phyloP scores from a whole-genome alignment of 2,329 filamentous ascomycete genomes.

The Colletotrichum sidae region DNA sequence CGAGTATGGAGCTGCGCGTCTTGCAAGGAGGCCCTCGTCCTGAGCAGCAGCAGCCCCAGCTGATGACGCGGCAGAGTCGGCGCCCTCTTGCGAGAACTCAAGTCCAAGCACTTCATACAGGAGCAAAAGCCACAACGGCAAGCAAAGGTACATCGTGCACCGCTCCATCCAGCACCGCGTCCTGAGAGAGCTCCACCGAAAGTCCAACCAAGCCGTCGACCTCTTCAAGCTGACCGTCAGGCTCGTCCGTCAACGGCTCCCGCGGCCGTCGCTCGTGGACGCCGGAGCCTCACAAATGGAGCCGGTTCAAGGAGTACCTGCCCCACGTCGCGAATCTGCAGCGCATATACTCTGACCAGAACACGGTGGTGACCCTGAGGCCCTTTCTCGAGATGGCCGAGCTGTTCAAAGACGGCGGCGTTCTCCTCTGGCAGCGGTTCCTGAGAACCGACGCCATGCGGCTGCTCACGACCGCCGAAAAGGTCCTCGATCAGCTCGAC shows the following conservation, averaged over 20 bases:
- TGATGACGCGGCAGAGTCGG: conserved; percentile 9
- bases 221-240: conserved; percentile 36
- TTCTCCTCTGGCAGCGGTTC: conserved; percentile 38
- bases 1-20: too few relatives aligned
- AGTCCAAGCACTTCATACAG: conserved; percentile 26
- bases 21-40: too few relatives aligned
- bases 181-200: conserved; percentile 35
- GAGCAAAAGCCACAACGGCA: conserved; percentile 31
- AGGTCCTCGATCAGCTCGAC: conserved; percentile 36
- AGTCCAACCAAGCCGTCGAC: conserved; percentile 31
- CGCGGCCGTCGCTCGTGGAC: conserved; percentile 33
- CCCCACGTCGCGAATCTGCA: conserved; percentile 38
- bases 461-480: conserved; percentile 36
- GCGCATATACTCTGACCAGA: conserved; percentile 30
- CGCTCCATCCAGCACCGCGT: conserved; percentile 34
- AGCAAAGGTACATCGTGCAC: conserved; percentile 35
- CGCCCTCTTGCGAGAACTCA: conserved; percentile 17
- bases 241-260: conserved; percentile 34
- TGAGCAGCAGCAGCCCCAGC: too few relatives aligned
- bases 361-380: conserved; percentile 7
- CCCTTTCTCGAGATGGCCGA: conserved; percentile 37
- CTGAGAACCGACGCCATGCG: conserved; percentile 33
- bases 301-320: conserved; percentile 39
- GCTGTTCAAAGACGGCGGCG: conserved; percentile 38
- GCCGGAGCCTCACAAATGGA: conserved; percentile 36